Base-by-base conservation (phyloP, 805 yeast species). In the Lipomyces oligophaga region DNA sequence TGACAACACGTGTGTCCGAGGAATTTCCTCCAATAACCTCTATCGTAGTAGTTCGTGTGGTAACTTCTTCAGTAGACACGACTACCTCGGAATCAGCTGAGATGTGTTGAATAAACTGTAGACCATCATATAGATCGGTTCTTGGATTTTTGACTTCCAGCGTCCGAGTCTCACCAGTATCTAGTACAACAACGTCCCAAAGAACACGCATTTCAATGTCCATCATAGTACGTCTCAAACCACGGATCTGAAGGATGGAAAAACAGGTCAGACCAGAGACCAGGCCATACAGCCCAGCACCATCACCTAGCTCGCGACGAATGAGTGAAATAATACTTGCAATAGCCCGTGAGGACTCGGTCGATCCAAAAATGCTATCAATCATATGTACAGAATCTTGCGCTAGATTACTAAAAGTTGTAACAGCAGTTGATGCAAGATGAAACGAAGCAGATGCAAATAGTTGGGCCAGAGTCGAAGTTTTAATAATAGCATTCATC, bases 121-220 rank as follows among this genome's bases (percentile, higher is more conserved):
- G 31, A 13, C 34, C 54, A 16, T 47, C 52, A 28, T 41, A 32
- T 15, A 47, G 30, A 13, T 43, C 47, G n/a, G 34, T 28, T 22
- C 34, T 40, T n/a, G 45, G 37, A 18, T 49, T 45, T 28, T 54
- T 41, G 16, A 44, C 54, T 20, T 54, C 51, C 6, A 53, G 40
- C 8, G 52, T 45, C 4, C 56, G 38, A 11, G 58, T 52, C 26
- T 60, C 63, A 19, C 67, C 66, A 2, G 58, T 59, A n/a, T 63
- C 66, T 8, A 63, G 47, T 6, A 62, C 64, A 6, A 61, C 60
- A 19, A 63, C 67, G 36, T 63, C 66, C 66, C 67, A 63, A 13
- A 63, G 38, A 10, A 59, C 55, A n/a, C 59, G 52, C 49, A 49
- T 43, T 28, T 57, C 59, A 15, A 54, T 51, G 8, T 42, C 44